phyloP scores from a whole-genome alignment of 305 asterid species.

The Plantago coronopus region DNA sequence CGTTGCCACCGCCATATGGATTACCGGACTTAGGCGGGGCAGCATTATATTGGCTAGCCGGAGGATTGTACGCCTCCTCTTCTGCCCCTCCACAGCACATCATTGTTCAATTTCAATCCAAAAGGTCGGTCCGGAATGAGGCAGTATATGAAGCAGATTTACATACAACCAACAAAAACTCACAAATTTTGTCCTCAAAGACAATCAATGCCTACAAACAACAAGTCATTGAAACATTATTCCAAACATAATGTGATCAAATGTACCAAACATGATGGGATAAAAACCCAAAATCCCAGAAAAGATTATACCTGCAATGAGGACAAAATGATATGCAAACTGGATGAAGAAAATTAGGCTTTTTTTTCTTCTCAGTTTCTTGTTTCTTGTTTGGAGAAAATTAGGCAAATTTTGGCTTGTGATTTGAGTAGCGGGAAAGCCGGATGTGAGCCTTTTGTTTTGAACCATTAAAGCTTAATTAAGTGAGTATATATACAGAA shows the following conservation, averaged over 20 bases:
- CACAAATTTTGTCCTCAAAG: constrained; percentile 3
- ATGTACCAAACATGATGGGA: background rate
- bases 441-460: constrained; percentile 25
- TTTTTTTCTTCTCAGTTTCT: constrained; percentile 12
- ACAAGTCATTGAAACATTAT: background rate
- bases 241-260: constrained; percentile 2
- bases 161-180: background rate
- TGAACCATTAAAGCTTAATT: constrained; percentile 24
- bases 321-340: constrained; percentile 1
- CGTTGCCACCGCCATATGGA: constrained; percentile 30
- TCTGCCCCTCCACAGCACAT: constrained; percentile 84
- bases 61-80: constrained; percentile 58
- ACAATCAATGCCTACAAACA: constrained; percentile 23
- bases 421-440: constrained; percentile 41
- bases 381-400: constrained; percentile 7
- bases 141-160: constrained; percentile 13
- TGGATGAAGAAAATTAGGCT: background rate
- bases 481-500: too few species aligned
- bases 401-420: background rate
- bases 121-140: constrained; percentile 13
- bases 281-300: background rate
- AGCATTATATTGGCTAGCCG: constrained; percentile 44
- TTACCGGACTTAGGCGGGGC: constrained; percentile 65
- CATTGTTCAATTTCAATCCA: constrained; percentile 37
- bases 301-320: background rate